A percentile compares a stretch with the other conserved stretches of the same genome.
These are phyloP conservation scores for Apiospora sp. DNA, from an alignment of 2,329 filamentous ascomycete genomes.

Conservation along the genomic window DNA sequence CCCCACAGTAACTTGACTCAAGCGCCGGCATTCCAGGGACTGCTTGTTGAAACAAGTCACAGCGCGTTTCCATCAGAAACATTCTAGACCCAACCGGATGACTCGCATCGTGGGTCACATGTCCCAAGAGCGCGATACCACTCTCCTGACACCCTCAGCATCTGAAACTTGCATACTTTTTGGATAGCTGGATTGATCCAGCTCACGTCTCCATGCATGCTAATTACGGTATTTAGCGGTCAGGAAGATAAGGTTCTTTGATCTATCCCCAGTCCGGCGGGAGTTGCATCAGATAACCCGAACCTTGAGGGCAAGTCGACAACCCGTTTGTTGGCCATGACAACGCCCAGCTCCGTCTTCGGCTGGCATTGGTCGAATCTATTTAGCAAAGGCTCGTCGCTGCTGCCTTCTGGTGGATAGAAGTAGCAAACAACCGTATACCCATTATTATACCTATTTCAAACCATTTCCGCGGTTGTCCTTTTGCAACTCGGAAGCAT, in stretches of 20 bases:
- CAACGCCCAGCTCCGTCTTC: neutral
- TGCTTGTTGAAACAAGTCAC: neutral
- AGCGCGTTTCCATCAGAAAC: neutral
- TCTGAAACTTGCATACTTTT: no score
- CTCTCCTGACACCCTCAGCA: no score
- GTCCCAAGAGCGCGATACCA: neutral
- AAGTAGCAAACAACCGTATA: neutral
- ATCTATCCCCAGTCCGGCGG: neutral
- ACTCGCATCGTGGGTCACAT: neutral
- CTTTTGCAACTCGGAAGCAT: neutral
- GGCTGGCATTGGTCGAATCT: neutral
- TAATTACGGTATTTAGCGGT: neutral
- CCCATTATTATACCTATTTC: neutral
- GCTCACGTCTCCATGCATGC: no score
- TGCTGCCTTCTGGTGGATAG: neutral
- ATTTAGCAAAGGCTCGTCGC: constrained; percentile 13
- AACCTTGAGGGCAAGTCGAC: neutral
- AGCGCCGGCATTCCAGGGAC: neutral
- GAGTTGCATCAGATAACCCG: neutral
- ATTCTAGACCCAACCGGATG: neutral
- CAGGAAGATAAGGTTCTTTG: neutral
- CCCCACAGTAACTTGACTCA: neutral
- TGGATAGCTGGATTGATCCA: no score
- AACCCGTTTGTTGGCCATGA: constrained; percentile 9
- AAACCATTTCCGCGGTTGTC: neutral